Base-by-base conservation (phyloP, 148 eudicot species). In the Rhododendron griersonianum region DNA sequence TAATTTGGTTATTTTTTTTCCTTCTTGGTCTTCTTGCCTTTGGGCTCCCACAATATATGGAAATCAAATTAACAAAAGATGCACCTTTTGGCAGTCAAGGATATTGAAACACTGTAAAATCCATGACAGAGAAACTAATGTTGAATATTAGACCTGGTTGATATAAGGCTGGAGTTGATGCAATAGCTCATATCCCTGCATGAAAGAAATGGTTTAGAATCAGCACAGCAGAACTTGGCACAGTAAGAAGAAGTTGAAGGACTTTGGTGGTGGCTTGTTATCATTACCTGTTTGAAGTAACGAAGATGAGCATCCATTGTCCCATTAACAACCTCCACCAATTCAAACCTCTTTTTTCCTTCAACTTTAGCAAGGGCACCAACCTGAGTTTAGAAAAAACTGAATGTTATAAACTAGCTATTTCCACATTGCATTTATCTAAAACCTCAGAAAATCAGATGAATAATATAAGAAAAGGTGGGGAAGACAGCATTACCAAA, bases 261-360 rank as follows among this genome's bases (percentile, higher is more conserved):
- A 82, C 33, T 1, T 57, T 55, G 25, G 51, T 73, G 80, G 51
- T 39, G 61, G 45, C 59, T 85, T 74, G 45, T 80, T 44, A 73
- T 79, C 33, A 61, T 50, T 48, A 92, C 98, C 95, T 96, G 95
- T 87, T 94, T 96, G 87, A 95, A 96, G 87, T 91, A 96, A 89
- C 92, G 92, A 84, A 96, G 96, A 91, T 96, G 98, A 83, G 98
- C 95, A 88, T 93, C 96, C 98, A 96, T 95, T 78, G 93, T 91
- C 82, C 94, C 93, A 76, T 95, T 89, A 80, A 95, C 95, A 88
- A 93, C 93, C 92, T 96, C 99, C 83, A 96, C 86, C 89, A 96
- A 93, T 89, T 95, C 98, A 88, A 89, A 96, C 86, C 95, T 93
- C 86, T 95, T 96, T 84, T 93, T 96, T 53, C 96, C 96, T 90